Evolutionary conservation across 2,329 filamentous ascomycete genomes (phyloP), one percentile per base, ranked within the genome.

Genomic region (Talaromyces pinophilus): DNA sequence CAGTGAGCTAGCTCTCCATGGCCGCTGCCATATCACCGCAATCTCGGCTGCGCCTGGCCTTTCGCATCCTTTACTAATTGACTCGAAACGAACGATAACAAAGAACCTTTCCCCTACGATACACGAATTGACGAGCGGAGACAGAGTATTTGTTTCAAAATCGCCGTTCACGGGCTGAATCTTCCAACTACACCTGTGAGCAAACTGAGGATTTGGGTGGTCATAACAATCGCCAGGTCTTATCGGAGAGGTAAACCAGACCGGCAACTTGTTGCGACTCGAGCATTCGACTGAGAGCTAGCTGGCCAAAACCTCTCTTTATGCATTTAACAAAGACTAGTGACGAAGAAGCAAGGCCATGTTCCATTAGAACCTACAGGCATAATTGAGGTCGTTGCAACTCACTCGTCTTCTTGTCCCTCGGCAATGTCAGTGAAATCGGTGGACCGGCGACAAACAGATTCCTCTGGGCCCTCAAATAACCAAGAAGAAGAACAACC

Each of bases 351-450:
- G 55, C 55, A 65, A 60, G 63, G 44, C 57, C 55, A 65, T 65
- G 55, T 65, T 55, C 46, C 30, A 30, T 19, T 44, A 60, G 15
- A 61, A 28, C 63, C 10, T 30, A 19, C 35, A 6, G 19, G 22
- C 40, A 48, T 46, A 30, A 42, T 22, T 35, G 30, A 40, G n/a
- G 22, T n/a, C 42, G 22, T 60, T 30, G 61, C 65, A 67, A 60
- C 28, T 50, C 52, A 52, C 64, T 59, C 35, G 15, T 62, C 22
- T 59, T 50, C 46, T 59, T 62, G 59, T 52, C 65, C 35, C 28
- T 63, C 25, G 78, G 77, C 77, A 74, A 79, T 79, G 77, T 78
- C 77, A 74, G 75, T 74, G 73, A 75, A 78, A 71, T 71, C 71
- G 68, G 70, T 69, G 66, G 70, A 71, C 71, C 70, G 72, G 69